Evolutionary conservation across 805 yeast species (phyloP), one percentile per base, ranked within the genome.

Genomic region (Jamesozyma piceae): DNA sequence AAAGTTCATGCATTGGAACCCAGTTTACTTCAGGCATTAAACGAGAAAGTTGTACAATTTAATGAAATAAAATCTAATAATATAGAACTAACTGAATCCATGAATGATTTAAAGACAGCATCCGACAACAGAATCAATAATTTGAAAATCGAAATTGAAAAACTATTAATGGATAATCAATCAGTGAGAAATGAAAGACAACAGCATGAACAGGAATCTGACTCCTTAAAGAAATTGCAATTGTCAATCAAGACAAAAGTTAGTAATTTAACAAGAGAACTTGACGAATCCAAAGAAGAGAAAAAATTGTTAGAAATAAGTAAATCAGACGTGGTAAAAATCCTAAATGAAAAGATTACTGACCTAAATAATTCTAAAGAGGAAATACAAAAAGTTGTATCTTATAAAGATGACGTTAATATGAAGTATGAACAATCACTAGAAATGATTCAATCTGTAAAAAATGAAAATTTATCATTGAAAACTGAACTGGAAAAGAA

Each of bases 341-440:
- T 54, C 24, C 36, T 60, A 4, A 41, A 48, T n/a, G 54, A 52
- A 14, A 72, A 71, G 42, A 58, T 49, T 5, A 43, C 38, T 22
- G 58, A 53, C 27, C 35, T 64, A 13, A n/a, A 21, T 27, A 26
- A 22, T 17, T 14, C 27, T 5, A 24, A 21, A 49, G 30, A 32
- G 3, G 58, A 61, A 22, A 37, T 56, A 1, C 48, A 47, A 5
- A 47, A 44, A 19, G 44, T 48, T 20, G 28, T 52, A 6, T 14
- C 27, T 2, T 51, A 50, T 6, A 69, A 67, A 44, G 58, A 57
- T 30, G 67, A 71, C 18, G 67, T 80, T 40, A 62, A 65, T 37
- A 52, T 60, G 19, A 46, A 34, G 4, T 21, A 72, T 21, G 52
- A 72, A 33, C 71, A 69, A 2, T 62, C 62, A 33, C 73, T 58